Conservation (phyloP, 176 grass and related monocot species). For the Coix lacrymajobi region DNA sequence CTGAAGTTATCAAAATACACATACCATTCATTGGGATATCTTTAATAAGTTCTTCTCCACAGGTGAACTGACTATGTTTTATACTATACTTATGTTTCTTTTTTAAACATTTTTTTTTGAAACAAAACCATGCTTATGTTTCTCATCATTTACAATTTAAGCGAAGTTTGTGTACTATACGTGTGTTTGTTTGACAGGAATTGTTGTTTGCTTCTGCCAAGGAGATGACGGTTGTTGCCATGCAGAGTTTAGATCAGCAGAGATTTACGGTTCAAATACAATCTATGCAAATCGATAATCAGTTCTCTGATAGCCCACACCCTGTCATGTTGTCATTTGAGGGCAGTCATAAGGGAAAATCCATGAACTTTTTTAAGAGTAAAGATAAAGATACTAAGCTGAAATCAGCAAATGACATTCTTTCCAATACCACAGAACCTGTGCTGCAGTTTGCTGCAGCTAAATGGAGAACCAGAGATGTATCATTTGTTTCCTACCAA, state of each 20-base stretch:
- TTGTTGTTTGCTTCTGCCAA: conserved; percentile 88
- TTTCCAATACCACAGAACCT: conserved; percentile 35
- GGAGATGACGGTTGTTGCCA: conserved; percentile 66
- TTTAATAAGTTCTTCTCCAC: conserved; percentile 86
- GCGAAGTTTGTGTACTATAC: conserved; percentile 20
- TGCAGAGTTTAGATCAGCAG: conserved; percentile 91
- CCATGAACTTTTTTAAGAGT: conserved; percentile 58
- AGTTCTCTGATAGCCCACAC: conserved; percentile 77
- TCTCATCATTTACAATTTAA: neutral
- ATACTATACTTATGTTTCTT: conserved; percentile 24
- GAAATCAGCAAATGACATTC: conserved; percentile 46
- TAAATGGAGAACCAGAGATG: conserved; percentile 81
- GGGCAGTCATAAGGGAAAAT: conserved; percentile 54
- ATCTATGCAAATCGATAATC: conserved; percentile 98
- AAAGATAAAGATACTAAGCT: conserved; percentile 75
- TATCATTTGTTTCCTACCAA: conserved; percentile 77
- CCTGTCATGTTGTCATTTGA: conserved; percentile 89
- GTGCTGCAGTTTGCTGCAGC: conserved; percentile 61
- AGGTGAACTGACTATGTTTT: conserved; percentile 49
- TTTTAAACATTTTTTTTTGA: too few species aligned
- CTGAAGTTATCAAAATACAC: conserved; percentile 71
- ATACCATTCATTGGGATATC: conserved; percentile 85
- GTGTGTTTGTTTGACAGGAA: conserved; percentile 55
- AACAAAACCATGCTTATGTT: conserved; percentile 23
- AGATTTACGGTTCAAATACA: conserved; percentile 60